Evolutionary conservation across 176 grass and related monocot genomes (phyloP).

Genomic region (Sorghum bicolor): Sorghum_bicolor_NCBIv3 NC_012874.2:4194001-4194500

Average conservation of each 20-base stretch:
- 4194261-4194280: constrained; percentile 35
- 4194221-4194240: constrained; percentile 30
- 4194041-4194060: constrained; percentile 9
- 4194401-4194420: constrained; percentile 53
- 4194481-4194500: constrained; percentile 39
- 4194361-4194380: constrained; percentile 37
- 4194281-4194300: constrained; percentile 30
- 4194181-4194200: constrained; percentile 34
- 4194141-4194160: constrained; percentile 37
- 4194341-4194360: constrained; percentile 44
- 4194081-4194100: constrained; percentile 39
- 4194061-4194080: constrained; percentile 21
- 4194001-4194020: not conserved
- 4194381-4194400: constrained; percentile 78
- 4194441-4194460: constrained; percentile 74
- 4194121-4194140: constrained; percentile 38
- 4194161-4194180: constrained; percentile 32
- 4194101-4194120: constrained; percentile 70
- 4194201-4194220: constrained; percentile 23
- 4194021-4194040: constrained; percentile 12
- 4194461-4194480: constrained; percentile 40
- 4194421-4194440: constrained; percentile 64
- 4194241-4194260: constrained; percentile 32
- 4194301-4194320: constrained; percentile 38
- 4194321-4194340: constrained; percentile 49